These are phyloP conservation scores for Psilocybe tampanensis DNA, from an alignment of 768 basidiomycete species.

Conservation along the genomic window DNA sequence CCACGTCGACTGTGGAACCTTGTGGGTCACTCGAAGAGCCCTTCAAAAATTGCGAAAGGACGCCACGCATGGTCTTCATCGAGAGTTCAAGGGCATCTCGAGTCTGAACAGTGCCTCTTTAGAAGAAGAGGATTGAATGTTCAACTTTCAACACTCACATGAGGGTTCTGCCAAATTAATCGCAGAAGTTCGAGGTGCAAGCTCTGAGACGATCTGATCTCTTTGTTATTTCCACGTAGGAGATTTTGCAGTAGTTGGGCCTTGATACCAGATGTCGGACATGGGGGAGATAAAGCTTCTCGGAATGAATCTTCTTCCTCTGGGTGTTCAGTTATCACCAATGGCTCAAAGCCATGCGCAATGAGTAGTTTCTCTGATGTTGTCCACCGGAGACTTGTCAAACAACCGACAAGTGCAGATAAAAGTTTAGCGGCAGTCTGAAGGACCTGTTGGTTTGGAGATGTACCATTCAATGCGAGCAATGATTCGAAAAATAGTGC, in stretches of 20 bases:
- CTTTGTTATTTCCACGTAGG: conserved; percentile 25
- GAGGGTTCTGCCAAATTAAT: conserved; percentile 66
- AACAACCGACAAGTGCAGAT: conserved; percentile 34
- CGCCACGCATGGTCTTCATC: conserved; percentile 34
- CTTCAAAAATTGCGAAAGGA: conserved; percentile 43
- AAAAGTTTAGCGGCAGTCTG: conserved; percentile 61
- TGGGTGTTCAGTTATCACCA: conserved; percentile 46
- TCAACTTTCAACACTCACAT: conserved; percentile 49
- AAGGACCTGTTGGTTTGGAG: conserved; percentile 60
- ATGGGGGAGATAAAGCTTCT: conserved; percentile 50
- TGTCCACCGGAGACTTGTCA: conserved; percentile 54
- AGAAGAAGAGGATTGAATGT: not conserved
- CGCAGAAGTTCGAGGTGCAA: conserved; percentile 49
- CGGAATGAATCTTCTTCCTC: conserved; percentile 30
- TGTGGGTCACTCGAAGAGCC: conserved; percentile 21
- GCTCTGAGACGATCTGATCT: conserved; percentile 11
- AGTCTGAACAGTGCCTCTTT: conserved; percentile 39
- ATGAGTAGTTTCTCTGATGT: conserved; percentile 65
- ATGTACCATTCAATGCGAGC: conserved; percentile 65
- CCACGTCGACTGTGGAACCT: conserved; percentile 30
- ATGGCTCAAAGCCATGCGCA: conserved; percentile 64
- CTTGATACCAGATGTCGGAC: conserved; percentile 62
- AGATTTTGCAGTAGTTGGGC: conserved; percentile 45
- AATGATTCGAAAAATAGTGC: conserved; percentile 72
- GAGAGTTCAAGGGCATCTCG: conserved; percentile 45